Base-by-base conservation (phyloP, 2,329 filamentous ascomycete genomes). In the Fusarium newnesense region DNA sequence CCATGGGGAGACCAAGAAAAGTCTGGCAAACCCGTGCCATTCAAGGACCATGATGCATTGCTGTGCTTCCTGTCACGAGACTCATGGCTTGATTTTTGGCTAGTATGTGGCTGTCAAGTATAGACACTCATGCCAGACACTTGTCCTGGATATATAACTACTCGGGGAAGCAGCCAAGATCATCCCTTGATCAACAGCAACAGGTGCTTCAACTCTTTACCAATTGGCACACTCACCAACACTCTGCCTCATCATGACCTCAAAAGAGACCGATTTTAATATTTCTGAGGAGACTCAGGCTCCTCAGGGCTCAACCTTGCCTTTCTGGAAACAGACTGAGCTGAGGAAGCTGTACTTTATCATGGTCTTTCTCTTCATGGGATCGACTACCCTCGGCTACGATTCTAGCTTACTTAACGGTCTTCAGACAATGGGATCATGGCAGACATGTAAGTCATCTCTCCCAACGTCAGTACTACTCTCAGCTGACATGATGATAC, bases 261-360 rank as follows among this genome's bases (percentile, higher is more conserved):
- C 53, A 2, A 74, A 75, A 8, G 30, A 67, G 11, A 61, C 46
- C 5, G 50, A 74, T 26, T 28, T 75, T 13, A 72, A 72, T 28
- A 44, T 66, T 18, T 9, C 46, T 8, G 54, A 58, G 32, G 64
- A 66, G 4, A 21, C 37, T 8, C 56, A 69, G 24, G 49, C 30
- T 19, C 75, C 75, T 4, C 50, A 68, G 11, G 67, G 75, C 21
- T 74, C 72, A 32, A 24, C 63, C 0, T 26, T 77, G 1, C 72
- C 75, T 2, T 75, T 76, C 52, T 77, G 75, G 75, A 74, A 76
- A 53, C 75, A 77, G 40, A 68, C 72, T 0, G 72, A 77, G 18
- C 50, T 77, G 7, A 54, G 75, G 6, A 77, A 77, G 52, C 26
- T 77, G 4, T 77, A 77, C 40, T 40, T 61, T 9, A 76, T 77